Conservation (phyloP, 169 alveolate species). For the Prorocentrum cordatum region DNA sequence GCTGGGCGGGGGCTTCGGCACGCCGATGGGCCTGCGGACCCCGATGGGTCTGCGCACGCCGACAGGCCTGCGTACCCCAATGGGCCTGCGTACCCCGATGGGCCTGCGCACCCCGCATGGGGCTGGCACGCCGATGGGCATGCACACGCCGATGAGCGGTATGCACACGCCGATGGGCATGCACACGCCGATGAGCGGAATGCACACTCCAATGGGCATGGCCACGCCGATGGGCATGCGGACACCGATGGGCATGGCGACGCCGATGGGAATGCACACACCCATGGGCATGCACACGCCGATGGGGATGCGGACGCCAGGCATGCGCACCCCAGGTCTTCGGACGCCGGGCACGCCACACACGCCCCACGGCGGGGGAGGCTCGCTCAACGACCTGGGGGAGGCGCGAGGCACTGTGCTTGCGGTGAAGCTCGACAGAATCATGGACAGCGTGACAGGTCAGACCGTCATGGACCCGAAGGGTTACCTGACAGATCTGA, state of each 20-base stretch:
- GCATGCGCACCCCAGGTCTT: slow-evolving; percentile 53
- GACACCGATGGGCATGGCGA: background rate
- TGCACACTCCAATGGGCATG: slow-evolving; percentile 75
- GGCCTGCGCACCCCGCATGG: background rate
- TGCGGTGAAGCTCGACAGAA: slow-evolving; percentile 87
- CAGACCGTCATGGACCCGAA: slow-evolving; percentile 93
- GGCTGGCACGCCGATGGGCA: slow-evolving; percentile 73
- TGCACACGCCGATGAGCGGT: slow-evolving; percentile 75
- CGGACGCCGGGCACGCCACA: background rate
- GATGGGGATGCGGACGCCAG: slow-evolving; percentile 68
- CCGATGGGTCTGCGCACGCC: slow-evolving; percentile 83
- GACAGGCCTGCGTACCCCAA: slow-evolving; percentile 76
- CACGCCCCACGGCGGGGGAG: slow-evolving; percentile 70
- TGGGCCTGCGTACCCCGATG: slow-evolving; percentile 77
- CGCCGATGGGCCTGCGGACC: slow-evolving; percentile 80
- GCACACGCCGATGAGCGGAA: slow-evolving; percentile 74
- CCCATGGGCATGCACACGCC: slow-evolving; percentile 73
- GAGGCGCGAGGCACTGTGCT: slow-evolving; percentile 86
- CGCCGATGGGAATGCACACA: slow-evolving; percentile 73
- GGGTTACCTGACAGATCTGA: slow-evolving; percentile 90
- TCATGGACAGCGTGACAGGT: slow-evolving; percentile 88
- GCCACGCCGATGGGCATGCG: slow-evolving; percentile 77
- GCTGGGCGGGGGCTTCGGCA: slow-evolving; percentile 78
- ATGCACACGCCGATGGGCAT: background rate
- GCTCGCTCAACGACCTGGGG: slow-evolving; percentile 81